Conservation (phyloP, 1,284 basidiomycete species). For the Coriolopsis trogii region DNA sequence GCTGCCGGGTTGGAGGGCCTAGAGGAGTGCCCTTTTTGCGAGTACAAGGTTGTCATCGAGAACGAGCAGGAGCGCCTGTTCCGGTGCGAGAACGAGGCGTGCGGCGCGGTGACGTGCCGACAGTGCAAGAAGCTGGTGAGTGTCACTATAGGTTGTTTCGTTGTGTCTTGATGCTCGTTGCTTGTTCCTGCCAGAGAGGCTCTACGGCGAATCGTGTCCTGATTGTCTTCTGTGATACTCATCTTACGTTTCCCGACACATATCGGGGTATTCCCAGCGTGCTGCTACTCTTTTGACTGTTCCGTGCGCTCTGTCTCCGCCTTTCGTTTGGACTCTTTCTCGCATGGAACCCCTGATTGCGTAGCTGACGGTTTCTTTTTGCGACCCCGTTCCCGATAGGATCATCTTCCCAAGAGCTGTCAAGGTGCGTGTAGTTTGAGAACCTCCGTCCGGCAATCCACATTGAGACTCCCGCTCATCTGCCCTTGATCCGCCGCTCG, state of each 20-base stretch:
- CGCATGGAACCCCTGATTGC: conserved; percentile 1
- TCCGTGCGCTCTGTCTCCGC: not conserved
- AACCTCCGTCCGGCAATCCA: too few species aligned
- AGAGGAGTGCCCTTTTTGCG: conserved; percentile 88
- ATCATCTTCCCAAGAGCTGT: conserved; percentile 88
- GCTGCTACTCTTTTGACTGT: too few species aligned
- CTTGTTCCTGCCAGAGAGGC: not conserved
- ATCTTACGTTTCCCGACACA: not conserved
- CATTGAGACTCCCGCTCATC: too few species aligned
- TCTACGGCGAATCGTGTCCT: not conserved
- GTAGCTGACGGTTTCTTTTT: conserved; percentile 4
- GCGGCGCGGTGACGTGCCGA: conserved; percentile 76
- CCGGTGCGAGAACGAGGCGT: conserved; percentile 73
- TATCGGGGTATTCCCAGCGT: too few species aligned
- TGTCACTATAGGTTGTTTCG: conserved; percentile 13
- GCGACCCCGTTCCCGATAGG: conserved; percentile 41
- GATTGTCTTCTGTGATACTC: not conserved
- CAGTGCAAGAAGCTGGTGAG: conserved; percentile 73
- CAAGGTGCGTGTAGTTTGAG: too few species aligned
- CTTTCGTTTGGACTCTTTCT: not conserved
- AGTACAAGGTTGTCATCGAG: conserved; percentile 82
- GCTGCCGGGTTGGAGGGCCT: conserved; percentile 71
- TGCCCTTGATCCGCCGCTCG: not conserved
- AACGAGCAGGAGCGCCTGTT: conserved; percentile 79
- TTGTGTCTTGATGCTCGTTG: not conserved